Evolutionary conservation across 208 protist genomes (phyloP).

Genomic region (Leishmania turanica): DNA sequence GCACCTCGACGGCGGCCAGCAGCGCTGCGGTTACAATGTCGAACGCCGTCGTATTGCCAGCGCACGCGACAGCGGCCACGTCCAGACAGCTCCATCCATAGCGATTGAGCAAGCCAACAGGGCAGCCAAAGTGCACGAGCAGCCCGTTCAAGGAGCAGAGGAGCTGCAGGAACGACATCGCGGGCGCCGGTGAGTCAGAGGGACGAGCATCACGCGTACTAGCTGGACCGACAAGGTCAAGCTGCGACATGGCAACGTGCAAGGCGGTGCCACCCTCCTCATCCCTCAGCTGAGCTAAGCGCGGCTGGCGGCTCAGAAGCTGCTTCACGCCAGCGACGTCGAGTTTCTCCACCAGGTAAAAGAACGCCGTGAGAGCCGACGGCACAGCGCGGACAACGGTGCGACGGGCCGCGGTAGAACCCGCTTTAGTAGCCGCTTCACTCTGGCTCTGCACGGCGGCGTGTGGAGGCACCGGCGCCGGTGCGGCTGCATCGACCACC

Average conservation of each 20-base stretch:
- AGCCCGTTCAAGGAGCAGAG: slow-evolving; percentile 43
- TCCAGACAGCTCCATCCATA: slow-evolving; percentile 65
- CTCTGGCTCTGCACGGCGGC: background rate
- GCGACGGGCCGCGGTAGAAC: background rate
- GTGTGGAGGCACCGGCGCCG: background rate
- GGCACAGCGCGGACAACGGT: slow-evolving; percentile 25
- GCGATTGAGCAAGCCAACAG: slow-evolving; percentile 28
- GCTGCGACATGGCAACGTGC: slow-evolving; percentile 46
- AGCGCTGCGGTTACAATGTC: slow-evolving; percentile 55
- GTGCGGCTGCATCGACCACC: background rate
- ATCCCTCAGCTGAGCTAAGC: slow-evolving; percentile 32
- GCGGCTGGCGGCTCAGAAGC: slow-evolving; percentile 41
- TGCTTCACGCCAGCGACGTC: slow-evolving; percentile 51
- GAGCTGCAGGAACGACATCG: slow-evolving; percentile 37
- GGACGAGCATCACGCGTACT: background rate
- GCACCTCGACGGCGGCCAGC: slow-evolving; percentile 38
- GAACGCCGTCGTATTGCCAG: slow-evolving; percentile 31
- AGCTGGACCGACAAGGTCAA: slow-evolving; percentile 4
- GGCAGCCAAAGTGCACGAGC: slow-evolving; percentile 58
- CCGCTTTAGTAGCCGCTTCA: background rate
- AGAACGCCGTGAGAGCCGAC: slow-evolving; percentile 46
- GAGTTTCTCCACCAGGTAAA: slow-evolving; percentile 67
- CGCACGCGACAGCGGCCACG: slow-evolving; percentile 38
- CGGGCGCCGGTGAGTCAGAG: background rate
- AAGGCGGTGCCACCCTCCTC: slow-evolving; percentile 66